phyloP scores from a whole-genome alignment of 108 stramenopile genomes.

The Skeletonema costatum region DNA sequence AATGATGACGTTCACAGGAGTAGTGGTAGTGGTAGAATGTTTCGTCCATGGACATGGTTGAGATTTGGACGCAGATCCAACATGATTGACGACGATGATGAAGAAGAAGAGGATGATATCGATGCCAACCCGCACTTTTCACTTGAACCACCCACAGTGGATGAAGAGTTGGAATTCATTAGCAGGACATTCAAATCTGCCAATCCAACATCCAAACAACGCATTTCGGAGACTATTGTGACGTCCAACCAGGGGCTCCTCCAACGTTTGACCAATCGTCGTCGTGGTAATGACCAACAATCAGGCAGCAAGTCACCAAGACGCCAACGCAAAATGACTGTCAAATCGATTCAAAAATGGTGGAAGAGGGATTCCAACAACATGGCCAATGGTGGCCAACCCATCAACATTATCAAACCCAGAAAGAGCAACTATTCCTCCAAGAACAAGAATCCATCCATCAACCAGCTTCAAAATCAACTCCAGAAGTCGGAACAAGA shows the following conservation, averaged over 20 bases:
- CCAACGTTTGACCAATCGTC: background rate
- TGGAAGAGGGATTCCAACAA: conserved; percentile 28
- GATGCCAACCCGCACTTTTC: background rate
- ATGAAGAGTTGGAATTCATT: conserved; percentile 39
- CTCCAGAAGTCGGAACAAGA: conserved; percentile 37
- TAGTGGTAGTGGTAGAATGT: background rate
- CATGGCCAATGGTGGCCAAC: background rate
- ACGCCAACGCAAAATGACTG: conserved; percentile 21
- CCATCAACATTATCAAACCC: conserved; percentile 29
- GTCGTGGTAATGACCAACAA: background rate
- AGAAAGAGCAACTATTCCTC: background rate
- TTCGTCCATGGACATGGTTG: background rate
- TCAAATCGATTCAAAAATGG: conserved; percentile 38
- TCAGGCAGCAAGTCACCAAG: conserved; percentile 1
- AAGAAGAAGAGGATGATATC: conserved; percentile 13
- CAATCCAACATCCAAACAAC: conserved; percentile 24
- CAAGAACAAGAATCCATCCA: conserved; percentile 12
- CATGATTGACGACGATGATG: background rate
- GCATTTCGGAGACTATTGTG: conserved; percentile 17
- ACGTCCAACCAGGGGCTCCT: background rate
- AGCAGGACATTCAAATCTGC: conserved; percentile 23
- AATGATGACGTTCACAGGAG: background rate
- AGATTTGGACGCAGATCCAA: background rate
- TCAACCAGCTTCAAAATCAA: conserved; percentile 25
- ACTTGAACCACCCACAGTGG: conserved; percentile 12